Conservation (phyloP, 2,329 filamentous ascomycete species). For the Claviceps arundinis region DNA sequence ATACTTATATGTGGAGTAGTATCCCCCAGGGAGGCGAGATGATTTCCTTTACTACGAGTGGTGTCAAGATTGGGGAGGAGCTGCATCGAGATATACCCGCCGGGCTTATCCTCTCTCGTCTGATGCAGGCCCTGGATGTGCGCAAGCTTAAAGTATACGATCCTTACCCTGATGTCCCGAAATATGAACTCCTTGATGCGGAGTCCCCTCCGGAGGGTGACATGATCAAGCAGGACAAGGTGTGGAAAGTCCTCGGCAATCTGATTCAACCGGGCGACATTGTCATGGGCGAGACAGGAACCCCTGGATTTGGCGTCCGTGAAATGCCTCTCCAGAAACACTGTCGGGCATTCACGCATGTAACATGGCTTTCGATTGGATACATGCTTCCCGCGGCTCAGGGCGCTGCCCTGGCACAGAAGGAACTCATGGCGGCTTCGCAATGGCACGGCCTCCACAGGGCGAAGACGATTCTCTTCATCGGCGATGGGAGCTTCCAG, state of each 20-base stretch:
- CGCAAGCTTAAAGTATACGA: constrained; percentile 13
- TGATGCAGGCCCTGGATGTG: constrained; percentile 12
- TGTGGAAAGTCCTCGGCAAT: constrained; percentile 32
- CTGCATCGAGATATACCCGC: constrained; percentile 17
- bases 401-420: constrained; percentile 40
- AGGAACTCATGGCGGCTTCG: constrained; percentile 23
- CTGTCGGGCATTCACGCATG: constrained; percentile 32
- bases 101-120: constrained; percentile 9
- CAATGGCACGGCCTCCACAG: constrained; percentile 9
- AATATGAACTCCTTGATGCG: constrained; percentile 9
- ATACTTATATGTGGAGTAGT: constrained; percentile 26
- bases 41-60: constrained; percentile 20
- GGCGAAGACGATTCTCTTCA: constrained; percentile 37
- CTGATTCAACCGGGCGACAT: constrained; percentile 40
- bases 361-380: constrained; percentile 47
- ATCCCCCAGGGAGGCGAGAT: constrained; percentile 20
- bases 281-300: constrained; percentile 45
- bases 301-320: constrained; percentile 39
- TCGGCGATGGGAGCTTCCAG: constrained; percentile 52
- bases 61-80: constrained; percentile 18
- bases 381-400: constrained; percentile 46
- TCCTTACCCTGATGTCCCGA: constrained; percentile 16
- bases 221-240: constrained; percentile 24
- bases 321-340: constrained; percentile 36
- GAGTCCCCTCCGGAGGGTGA: not conserved